Evolutionary conservation across 352 stramenopile genomes (phyloP).

Genomic region (Globisporangium recalcitrans): DNA sequence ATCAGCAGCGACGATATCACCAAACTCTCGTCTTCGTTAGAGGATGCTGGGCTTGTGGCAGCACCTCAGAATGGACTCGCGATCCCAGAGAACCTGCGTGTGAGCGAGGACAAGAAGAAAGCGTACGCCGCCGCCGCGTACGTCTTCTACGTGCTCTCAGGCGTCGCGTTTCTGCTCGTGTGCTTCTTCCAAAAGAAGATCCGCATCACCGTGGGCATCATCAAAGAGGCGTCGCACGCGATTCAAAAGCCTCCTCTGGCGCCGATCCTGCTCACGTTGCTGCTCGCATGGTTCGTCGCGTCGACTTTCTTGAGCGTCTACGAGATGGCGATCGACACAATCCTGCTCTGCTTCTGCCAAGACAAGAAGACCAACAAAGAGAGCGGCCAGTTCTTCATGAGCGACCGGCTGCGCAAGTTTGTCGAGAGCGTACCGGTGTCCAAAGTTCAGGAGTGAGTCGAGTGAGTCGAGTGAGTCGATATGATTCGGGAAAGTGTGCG

Average conservation of each 20-base stretch:
- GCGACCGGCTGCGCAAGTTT: constrained; percentile 61
- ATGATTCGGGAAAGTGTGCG: no score
- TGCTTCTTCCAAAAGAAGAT: constrained; percentile 86
- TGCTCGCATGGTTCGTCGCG: constrained; percentile 91
- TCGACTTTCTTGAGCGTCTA: constrained; percentile 94
- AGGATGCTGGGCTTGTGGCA: constrained; percentile 31
- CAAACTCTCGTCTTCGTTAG: constrained; percentile 33
- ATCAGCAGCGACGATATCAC: constrained; percentile 45
- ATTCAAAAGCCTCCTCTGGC: constrained; percentile 57
- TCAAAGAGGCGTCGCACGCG: constrained; percentile 68
- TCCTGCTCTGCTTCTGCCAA: constrained; percentile 95
- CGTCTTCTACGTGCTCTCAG: constrained; percentile 48
- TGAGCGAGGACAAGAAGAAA: constrained; percentile 51
- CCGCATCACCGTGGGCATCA: constrained; percentile 61
- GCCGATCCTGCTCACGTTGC: constrained; percentile 86
- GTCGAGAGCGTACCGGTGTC: constrained; percentile 52
- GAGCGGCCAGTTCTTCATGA: constrained; percentile 74
- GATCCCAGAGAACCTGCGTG: constrained; percentile 48
- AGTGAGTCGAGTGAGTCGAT: no score
- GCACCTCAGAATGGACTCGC: constrained; percentile 35
- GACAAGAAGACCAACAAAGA: constrained; percentile 81
- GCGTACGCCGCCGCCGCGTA: constrained; percentile 61
- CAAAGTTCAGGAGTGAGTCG: constrained; percentile 7
- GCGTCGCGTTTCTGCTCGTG: constrained; percentile 68
- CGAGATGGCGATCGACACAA: constrained; percentile 93